These are phyloP conservation scores for Amauroascus verrucosus DNA, from an alignment of 2,329 filamentous ascomycete species.

Conservation along the genomic window DNA sequence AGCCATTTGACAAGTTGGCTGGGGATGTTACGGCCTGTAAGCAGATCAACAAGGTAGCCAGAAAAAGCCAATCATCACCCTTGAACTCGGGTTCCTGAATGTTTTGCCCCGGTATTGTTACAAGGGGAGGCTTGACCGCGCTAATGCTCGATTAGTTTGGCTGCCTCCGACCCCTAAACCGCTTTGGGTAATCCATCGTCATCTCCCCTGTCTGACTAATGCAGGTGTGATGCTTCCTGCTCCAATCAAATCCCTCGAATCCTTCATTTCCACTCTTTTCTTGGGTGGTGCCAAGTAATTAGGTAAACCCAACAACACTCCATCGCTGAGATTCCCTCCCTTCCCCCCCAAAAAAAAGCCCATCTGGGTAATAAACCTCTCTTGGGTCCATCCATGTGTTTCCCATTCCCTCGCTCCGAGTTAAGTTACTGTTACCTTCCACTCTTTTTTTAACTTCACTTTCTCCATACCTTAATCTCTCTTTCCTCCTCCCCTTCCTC, in stretches of 20 bases:
- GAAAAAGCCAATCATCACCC: not conserved
- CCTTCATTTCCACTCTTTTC: not conserved
- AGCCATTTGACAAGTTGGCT: too few species aligned
- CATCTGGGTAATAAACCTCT: slow-evolving; percentile 4
- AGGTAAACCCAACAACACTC: slow-evolving; percentile 4
- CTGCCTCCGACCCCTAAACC: slow-evolving; percentile 9
- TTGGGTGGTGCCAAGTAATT: slow-evolving; percentile 4
- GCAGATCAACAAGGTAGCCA: not conserved
- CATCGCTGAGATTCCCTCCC: not conserved
- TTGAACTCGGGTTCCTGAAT: slow-evolving; percentile 4
- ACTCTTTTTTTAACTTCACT: not conserved
- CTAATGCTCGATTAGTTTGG: slow-evolving; percentile 1
- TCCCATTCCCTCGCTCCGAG: not conserved
- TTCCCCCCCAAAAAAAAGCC: not conserved
- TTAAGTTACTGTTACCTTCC: not conserved
- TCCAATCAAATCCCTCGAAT: not conserved
- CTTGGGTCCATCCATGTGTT: slow-evolving; percentile 1
- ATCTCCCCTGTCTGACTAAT: slow-evolving; percentile 8
- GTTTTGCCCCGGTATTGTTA: slow-evolving; percentile 11
- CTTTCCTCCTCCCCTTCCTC: slow-evolving; percentile 5
- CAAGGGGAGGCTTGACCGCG: slow-evolving; percentile 1
- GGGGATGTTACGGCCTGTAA: not conserved
- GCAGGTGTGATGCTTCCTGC: not conserved
- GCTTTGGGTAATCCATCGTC: not conserved
- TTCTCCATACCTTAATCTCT: not conserved